A percentile compares a stretch with the other conserved stretches of the same genome.
These are phyloP conservation scores for Cyberlindnera sargentensis DNA, from an alignment of 805 yeast genomes.

Conservation along the genomic window DNA sequence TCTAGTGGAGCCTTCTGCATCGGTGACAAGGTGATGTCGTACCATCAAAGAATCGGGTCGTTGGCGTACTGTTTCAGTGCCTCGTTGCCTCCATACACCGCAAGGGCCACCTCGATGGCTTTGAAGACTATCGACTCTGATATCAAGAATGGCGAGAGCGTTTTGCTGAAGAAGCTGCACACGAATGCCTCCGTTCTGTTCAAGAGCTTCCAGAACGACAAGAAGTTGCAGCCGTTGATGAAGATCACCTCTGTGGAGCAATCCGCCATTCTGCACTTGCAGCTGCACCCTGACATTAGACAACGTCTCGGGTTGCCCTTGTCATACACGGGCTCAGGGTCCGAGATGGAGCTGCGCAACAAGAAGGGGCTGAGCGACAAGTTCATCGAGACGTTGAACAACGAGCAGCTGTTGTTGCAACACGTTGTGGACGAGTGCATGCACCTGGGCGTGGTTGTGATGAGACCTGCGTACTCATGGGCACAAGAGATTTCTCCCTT, in stretches of 20 bases:
- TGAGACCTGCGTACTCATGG: constrained; percentile 55
- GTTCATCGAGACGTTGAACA: constrained; percentile 29
- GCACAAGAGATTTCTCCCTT: constrained; percentile 71
- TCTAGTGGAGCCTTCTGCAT: constrained; percentile 92
- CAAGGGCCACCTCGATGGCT: constrained; percentile 52
- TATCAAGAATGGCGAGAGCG: constrained; percentile 34
- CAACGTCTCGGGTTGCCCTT: constrained; percentile 38
- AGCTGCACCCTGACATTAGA: constrained; percentile 44
- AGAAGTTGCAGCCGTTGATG: constrained; percentile 31
- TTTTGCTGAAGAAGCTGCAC: constrained; percentile 29
- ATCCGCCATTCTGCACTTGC: constrained; percentile 68
- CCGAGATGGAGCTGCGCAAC: constrained; percentile 21
- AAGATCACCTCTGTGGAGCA: constrained; percentile 47
- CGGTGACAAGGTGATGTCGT: constrained; percentile 76
- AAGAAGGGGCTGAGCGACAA: constrained; percentile 27
- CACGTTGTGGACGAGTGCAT: constrained; percentile 53
- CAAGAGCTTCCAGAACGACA: constrained; percentile 33
- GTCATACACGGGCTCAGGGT: constrained; percentile 24
- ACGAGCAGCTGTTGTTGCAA: constrained; percentile 59
- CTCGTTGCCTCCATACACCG: constrained; percentile 86
- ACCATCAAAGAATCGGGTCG: constrained; percentile 88
- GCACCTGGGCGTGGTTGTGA: constrained; percentile 47
- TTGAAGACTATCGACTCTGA: constrained; percentile 41
- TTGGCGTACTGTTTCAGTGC: constrained; percentile 92
- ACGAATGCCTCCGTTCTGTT: constrained; percentile 34